phyloP scores from a whole-genome alignment of 2,329 filamentous ascomycete species.

The Colletotrichum tamarilloi region DNA sequence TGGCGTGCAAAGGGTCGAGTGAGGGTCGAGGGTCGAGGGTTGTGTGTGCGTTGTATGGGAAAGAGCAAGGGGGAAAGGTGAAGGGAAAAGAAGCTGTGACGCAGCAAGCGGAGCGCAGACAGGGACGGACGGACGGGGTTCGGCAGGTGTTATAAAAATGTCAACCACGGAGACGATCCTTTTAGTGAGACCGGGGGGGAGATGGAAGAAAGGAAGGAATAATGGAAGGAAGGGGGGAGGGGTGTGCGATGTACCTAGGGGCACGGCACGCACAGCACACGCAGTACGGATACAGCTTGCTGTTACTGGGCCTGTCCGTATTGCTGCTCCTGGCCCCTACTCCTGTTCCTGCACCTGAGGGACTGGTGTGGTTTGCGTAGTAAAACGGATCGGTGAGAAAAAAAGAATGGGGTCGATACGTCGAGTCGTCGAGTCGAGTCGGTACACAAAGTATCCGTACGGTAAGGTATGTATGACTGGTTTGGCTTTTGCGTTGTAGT shows the following conservation, averaged over 20 bases:
- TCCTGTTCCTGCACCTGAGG: not conserved
- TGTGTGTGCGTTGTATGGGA: not conserved
- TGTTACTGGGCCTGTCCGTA: not conserved
- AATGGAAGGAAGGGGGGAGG: constrained; percentile 9
- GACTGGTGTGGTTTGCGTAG: constrained; percentile 3
- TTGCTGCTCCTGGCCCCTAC: not conserved
- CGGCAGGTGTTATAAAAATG: constrained; percentile 36
- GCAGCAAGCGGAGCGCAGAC: constrained; percentile 31
- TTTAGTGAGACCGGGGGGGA: constrained; percentile 35
- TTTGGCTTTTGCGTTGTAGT: not conserved
- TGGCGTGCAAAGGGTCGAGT: not conserved
- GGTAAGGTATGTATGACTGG: not conserved
- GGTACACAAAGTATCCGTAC: not conserved
- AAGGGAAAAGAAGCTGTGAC: constrained; percentile 29
- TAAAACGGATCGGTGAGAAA: constrained; percentile 21
- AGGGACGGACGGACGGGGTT: constrained; percentile 33
- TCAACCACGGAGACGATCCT: constrained; percentile 35
- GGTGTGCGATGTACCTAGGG: not conserved
- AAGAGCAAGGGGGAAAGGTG: constrained; percentile 22
- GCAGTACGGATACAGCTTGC: not conserved
- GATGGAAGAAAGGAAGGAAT: constrained; percentile 15
- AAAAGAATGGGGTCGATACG: not conserved
- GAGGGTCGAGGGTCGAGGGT: not conserved
- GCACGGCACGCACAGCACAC: not conserved
- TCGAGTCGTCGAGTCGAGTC: not conserved